Conservation (phyloP, 805 yeast genomes). For the Saturnispora diversa region DNA sequence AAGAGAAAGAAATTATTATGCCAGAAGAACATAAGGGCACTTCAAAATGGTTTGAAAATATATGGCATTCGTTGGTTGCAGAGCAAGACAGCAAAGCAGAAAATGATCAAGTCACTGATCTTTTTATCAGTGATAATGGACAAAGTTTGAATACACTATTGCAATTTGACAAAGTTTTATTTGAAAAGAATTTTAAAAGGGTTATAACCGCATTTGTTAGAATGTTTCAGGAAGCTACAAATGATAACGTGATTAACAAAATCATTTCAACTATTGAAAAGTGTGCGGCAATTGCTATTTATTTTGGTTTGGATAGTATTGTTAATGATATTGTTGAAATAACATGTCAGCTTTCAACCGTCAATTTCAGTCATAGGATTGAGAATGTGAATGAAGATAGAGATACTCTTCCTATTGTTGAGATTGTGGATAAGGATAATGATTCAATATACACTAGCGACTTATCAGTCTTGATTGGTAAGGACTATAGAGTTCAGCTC, state of each 20-base stretch:
- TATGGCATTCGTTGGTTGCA: slow-evolving; percentile 64
- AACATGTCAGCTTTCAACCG: slow-evolving; percentile 61
- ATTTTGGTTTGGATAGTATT: slow-evolving; percentile 45
- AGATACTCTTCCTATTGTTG: slow-evolving; percentile 39
- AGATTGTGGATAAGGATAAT: slow-evolving; percentile 45
- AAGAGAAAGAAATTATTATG: slow-evolving; percentile 85
- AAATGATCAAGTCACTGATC: slow-evolving; percentile 13
- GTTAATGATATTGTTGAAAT: slow-evolving; percentile 61
- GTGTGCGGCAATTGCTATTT: slow-evolving; percentile 67
- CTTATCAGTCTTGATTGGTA: slow-evolving; percentile 74
- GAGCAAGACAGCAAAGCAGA: slow-evolving; percentile 33
- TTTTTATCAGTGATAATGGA: slow-evolving; percentile 15
- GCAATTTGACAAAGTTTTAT: slow-evolving; percentile 66
- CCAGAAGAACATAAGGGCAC: slow-evolving; percentile 97
- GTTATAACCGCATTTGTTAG: slow-evolving; percentile 66
- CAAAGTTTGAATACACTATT: slow-evolving; percentile 24
- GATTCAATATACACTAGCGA: slow-evolving; percentile 70
- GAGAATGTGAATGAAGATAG: slow-evolving; percentile 26
- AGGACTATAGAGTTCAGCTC: slow-evolving; percentile 85
- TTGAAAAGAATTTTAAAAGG: slow-evolving; percentile 52
- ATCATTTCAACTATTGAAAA: slow-evolving; percentile 86
- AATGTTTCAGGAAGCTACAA: slow-evolving; percentile 81
- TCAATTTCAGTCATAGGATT: slow-evolving; percentile 37
- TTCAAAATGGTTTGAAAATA: slow-evolving; percentile 84
- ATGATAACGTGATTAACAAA: slow-evolving; percentile 80